Conservation (phyloP, 2,329 filamentous ascomycete species). For the Mycogone perniciosa region DNA sequence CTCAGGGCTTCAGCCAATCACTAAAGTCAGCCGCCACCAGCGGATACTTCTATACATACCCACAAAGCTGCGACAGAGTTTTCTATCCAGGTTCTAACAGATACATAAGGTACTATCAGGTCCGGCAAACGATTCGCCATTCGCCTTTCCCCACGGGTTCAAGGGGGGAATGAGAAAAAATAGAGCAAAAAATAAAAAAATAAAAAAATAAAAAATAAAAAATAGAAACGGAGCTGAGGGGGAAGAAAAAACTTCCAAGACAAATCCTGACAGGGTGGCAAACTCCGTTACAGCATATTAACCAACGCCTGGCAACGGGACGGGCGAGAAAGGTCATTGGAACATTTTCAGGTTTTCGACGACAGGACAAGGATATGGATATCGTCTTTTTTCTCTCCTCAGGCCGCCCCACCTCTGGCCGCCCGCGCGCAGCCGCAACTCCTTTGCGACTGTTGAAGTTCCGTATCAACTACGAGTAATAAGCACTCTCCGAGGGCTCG, state of each 20-base stretch:
- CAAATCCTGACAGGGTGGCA: neutral
- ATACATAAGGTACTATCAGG: slow-evolving; percentile 8
- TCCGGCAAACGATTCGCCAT: slow-evolving; percentile 6
- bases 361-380: no score
- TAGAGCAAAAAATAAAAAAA: neutral
- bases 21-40: slow-evolving; percentile 11
- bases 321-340: no score
- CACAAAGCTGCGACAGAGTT: neutral
- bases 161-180: slow-evolving; percentile 3
- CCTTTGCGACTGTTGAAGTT: no score
- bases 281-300: no score
- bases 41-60: neutral
- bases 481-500: no score
- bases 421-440: no score
- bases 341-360: no score
- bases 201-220: neutral
- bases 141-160: slow-evolving; percentile 1
- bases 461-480: no score
- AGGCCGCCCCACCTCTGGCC: no score
- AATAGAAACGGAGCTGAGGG: neutral
- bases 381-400: no score
- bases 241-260: neutral
- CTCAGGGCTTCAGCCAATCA: slow-evolving; percentile 5
- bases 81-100: neutral
- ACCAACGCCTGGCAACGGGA: no score